A percentile compares a stretch with the other conserved stretches of the same genome.
These are phyloP conservation scores for Xylaria flabelliformis DNA, from an alignment of 495 filamentous ascomycete genomes.

Conservation along the genomic window DNA sequence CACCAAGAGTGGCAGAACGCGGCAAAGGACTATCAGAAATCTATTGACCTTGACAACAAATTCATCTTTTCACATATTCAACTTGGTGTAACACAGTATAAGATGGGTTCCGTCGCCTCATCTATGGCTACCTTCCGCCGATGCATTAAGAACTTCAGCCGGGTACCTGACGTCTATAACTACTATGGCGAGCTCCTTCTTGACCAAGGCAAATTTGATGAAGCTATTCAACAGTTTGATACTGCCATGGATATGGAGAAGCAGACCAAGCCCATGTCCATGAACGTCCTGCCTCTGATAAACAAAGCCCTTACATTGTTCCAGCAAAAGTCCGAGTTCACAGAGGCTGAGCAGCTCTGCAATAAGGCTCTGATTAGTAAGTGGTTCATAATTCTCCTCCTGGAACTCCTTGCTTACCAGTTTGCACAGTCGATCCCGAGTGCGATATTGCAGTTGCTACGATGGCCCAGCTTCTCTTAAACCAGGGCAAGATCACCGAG, in stretches of 20 bases:
- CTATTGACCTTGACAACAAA: slow-evolving; percentile 90
- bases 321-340: slow-evolving; percentile 97
- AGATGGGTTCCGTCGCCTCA: slow-evolving; percentile 97
- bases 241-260: slow-evolving; percentile 98
- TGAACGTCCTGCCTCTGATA: slow-evolving; percentile 97
- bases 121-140: slow-evolving; percentile 98
- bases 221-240: slow-evolving; percentile 98
- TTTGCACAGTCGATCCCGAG: slow-evolving; percentile 88
- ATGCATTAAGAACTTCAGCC: slow-evolving; percentile 97
- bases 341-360: slow-evolving; percentile 93
- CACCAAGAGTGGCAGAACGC: slow-evolving; percentile 90
- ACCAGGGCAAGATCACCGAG: slow-evolving; percentile 95
- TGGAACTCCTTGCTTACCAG: slow-evolving; percentile 29
- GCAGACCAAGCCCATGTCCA: slow-evolving; percentile 85
- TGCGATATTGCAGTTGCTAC: slow-evolving; percentile 99
- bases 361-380: slow-evolving; percentile 96
- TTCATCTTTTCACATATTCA: slow-evolving; percentile 99
- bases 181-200: slow-evolving; percentile 99
- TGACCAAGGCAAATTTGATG: slow-evolving; percentile 92
- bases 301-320: slow-evolving; percentile 98
- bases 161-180: slow-evolving; percentile 97
- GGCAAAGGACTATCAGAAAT: slow-evolving; percentile 98
- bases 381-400: slow-evolving; percentile 39
- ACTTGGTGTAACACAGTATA: slow-evolving; percentile 98
- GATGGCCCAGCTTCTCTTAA: slow-evolving; percentile 97